phyloP scores from a whole-genome alignment of 2,329 filamentous ascomycete genomes.

The Clarireedia sp. region DNA sequence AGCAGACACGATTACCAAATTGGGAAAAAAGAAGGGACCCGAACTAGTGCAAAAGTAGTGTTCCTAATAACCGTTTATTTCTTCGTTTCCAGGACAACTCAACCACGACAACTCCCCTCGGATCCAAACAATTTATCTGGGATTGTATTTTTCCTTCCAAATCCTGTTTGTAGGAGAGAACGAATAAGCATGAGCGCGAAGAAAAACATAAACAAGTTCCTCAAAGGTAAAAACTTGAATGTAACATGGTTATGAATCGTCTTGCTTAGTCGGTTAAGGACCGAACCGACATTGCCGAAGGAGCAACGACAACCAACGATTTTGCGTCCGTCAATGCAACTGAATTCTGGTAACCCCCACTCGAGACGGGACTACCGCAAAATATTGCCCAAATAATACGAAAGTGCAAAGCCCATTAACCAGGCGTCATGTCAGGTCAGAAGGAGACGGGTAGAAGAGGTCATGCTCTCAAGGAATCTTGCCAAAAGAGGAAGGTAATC shows the following conservation, averaged over 20 bases:
- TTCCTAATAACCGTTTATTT: too few species aligned
- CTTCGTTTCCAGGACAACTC: too few species aligned
- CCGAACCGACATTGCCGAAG: conserved; percentile 6
- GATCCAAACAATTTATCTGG: conserved; percentile 12
- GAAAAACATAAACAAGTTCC: neutral
- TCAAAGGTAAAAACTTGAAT: neutral
- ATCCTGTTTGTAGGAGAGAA: conserved; percentile 47
- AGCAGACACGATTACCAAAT: neutral
- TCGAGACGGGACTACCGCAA: neutral
- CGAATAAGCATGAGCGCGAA: neutral
- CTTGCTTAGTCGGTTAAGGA: neutral
- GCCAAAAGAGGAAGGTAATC: neutral
- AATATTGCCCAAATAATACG: neutral
- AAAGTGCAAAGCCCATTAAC: neutral
- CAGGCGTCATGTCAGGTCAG: neutral
- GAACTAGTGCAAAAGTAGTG: too few species aligned
- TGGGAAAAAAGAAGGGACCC: too few species aligned
- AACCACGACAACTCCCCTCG: too few species aligned
- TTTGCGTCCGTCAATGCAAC: neutral
- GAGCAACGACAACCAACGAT: conserved; percentile 5
- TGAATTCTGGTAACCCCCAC: neutral
- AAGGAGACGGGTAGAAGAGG: neutral
- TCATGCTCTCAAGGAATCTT: neutral
- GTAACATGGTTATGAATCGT: neutral
- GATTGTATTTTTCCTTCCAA: conserved; percentile 92